Conservation (phyloP, 176 grass and related monocot genomes). For the Themeda triandra region DNA sequence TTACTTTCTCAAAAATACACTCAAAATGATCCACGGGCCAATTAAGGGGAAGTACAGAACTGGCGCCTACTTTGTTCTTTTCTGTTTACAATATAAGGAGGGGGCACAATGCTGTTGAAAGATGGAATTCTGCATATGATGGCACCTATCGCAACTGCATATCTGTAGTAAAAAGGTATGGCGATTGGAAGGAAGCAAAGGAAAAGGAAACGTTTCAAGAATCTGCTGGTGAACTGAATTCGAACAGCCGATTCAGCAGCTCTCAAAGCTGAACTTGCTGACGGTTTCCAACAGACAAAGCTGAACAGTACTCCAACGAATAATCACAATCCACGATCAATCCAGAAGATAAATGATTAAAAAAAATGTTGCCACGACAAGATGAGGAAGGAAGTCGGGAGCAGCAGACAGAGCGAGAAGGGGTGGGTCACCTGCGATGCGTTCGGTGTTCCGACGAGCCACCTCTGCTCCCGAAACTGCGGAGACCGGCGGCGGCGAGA, state of each 20-base stretch:
- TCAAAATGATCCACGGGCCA: background rate
- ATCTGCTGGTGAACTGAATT: background rate
- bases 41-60: background rate
- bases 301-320: background rate
- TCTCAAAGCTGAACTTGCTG: background rate
- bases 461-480: background rate
- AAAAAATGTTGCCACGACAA: background rate
- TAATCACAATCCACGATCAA: background rate
- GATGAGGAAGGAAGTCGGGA: background rate
- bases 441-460: slow-evolving; percentile 26
- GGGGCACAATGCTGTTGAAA: background rate
- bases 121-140: background rate
- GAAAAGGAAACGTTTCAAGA: background rate
- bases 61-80: background rate
- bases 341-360: background rate
- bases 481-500: background rate
- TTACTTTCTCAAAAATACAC: no score
- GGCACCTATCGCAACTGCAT: background rate
- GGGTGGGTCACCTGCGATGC: slow-evolving; percentile 35
- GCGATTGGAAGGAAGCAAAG: background rate
- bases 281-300: background rate
- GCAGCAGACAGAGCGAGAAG: background rate
- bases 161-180: background rate
- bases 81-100: background rate
- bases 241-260: background rate